Evolutionary conservation across 129 eudicot genomes (phyloP), one percentile per base, ranked within the genome.

Genomic region (Escallonia rubra): DNA sequence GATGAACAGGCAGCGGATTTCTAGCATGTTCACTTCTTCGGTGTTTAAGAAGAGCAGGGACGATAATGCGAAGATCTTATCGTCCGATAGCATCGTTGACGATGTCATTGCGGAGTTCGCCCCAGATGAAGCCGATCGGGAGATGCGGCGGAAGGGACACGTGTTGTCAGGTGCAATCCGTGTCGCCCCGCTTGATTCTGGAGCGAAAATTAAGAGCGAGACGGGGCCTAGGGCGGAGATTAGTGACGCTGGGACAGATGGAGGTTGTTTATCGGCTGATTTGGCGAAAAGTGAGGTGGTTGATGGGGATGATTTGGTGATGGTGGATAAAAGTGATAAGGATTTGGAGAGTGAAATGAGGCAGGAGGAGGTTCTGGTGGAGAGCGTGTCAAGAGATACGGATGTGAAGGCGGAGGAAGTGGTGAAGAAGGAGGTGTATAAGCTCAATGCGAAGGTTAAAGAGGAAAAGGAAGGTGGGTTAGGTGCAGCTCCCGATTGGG

Each of bases 81-180:
- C 80, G 54, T 65, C 74, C 40, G 98, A 92, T 71, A 92, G 96
- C 61, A 81, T 92, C 68, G 85, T 92, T 56, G 96, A 92, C 52
- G 96, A 92, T 72, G 91, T 89, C 10, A 74, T 92, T 79, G 96
- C 98, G 23, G 98, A 92, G 57, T 86, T 81, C 61, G 88, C 91
- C 2, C 91, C 95, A 10, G 96, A 92, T 72, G 96, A 92, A 78
- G 68, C 54, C 13, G 98, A 92, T 80, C 79, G 91, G 58, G 87
- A 77, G 80, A 83, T 78, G 70, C 80, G 96, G 42, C 66, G 93
- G 77, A 76, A 84, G 70, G 82, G 76, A 52, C 78, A 71, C 48
- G 44, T 71, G 6, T 7, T 54, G 9, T 50, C 57, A n/a, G 75
- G 55, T 44, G 49, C 14, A 3, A 66, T 49, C 57, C 42, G 51